Evolutionary conservation across 2,329 filamentous ascomycete species (phyloP).

Genomic region (Hymenoscyphus repandus): DNA sequence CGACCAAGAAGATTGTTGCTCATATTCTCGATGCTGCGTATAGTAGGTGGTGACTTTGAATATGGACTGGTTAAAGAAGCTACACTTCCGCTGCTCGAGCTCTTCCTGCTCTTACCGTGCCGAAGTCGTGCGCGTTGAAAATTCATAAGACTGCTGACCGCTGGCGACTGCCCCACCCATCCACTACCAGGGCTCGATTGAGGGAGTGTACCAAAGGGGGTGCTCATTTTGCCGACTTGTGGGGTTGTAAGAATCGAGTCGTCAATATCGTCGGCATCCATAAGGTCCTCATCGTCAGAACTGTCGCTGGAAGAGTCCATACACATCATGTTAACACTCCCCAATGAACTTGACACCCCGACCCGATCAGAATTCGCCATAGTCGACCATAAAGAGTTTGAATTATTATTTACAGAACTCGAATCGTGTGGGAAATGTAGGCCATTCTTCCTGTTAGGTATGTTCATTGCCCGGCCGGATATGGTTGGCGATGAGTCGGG

Average conservation of each 20-base stretch:
- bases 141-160: constrained; percentile 71
- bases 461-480: constrained; percentile 63
- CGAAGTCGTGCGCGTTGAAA: constrained; percentile 61
- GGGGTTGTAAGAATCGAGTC: constrained; percentile 81
- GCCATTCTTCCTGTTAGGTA: constrained; percentile 46
- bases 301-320: constrained; percentile 73
- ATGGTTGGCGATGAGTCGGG: constrained; percentile 88
- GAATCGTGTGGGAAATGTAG: constrained; percentile 44
- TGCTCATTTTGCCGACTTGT: constrained; percentile 59
- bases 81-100: constrained; percentile 65
- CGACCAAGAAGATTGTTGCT: constrained; percentile 46
- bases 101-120: constrained; percentile 58
- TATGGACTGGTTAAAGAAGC: constrained; percentile 64
- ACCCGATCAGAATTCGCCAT: constrained; percentile 65
- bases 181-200: constrained; percentile 50
- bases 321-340: constrained; percentile 54
- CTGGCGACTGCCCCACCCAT: constrained; percentile 65
- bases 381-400: constrained; percentile 62
- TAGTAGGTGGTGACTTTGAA: constrained; percentile 71
- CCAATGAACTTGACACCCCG: constrained; percentile 66
- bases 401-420: constrained; percentile 57
- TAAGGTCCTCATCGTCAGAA: constrained; percentile 63
- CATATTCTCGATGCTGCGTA: constrained; percentile 28
- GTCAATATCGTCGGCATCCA: constrained; percentile 69
- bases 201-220: constrained; percentile 37